Evolutionary conservation across 2,329 filamentous ascomycete genomes (phyloP), one percentile per base, ranked within the genome.

Genomic region (Talaromyces sp.): DNA sequence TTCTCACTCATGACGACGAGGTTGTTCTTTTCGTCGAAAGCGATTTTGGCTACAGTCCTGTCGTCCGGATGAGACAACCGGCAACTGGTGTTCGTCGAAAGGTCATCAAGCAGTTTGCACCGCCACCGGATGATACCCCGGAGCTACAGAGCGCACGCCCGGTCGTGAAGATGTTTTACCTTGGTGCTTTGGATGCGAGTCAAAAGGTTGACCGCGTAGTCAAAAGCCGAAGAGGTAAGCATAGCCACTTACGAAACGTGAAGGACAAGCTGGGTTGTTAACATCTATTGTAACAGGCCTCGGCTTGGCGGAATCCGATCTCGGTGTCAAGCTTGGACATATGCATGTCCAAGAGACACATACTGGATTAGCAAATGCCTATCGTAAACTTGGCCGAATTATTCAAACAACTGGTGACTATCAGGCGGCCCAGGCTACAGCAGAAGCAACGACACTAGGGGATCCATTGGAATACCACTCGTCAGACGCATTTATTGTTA

Each of bases 21-120:
- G 93, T 98, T 87, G 87, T 97, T 5, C 88, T 98, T 63, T 99
- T 99, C 70, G 92, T 99, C n/a, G 95, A 99, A 78, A 96, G 92
- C 72, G 95, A 99, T 75, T 98, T 97, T 75, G 95, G 95, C 47
- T 99, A 99, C 77, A 97, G 92, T 71, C 95, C 95, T 1, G 90
- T 98, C 71, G 88, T 97, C 54, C 89, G 93, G 75, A 92, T 92
- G 83, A 96, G 96, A 81, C 95, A 99, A 76, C 95, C 95, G 25
- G 95, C 95, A 9, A 99, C 95, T 1, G 95, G 95, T 51, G 92
- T 99, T 68, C 87, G 95, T 65, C 86, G 95, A 72, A 97, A 97
- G 80, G 89, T 98, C 64, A 82, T 99, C 73, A 99, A 99, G 82
- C 95, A 99, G 75, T 99, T 99, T 77, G 93, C 95, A 42, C 95